Evolutionary conservation across 257 asterid species (phyloP).

Genomic region (Forsythia viridissima): DNA sequence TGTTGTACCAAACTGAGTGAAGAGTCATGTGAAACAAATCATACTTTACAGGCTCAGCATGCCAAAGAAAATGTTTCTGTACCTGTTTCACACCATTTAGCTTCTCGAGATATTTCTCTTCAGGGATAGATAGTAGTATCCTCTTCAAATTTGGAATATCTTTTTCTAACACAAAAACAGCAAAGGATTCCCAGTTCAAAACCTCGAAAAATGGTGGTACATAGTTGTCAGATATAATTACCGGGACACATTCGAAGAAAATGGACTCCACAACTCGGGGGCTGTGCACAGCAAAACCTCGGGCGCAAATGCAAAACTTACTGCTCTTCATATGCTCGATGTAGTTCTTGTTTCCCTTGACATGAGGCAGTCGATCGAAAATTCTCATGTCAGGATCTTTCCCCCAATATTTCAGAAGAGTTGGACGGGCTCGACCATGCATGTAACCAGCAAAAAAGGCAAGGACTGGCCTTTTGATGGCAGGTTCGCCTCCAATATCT

Average conservation of each 20-base stretch:
- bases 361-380: slow-evolving; percentile 29
- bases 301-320: slow-evolving; percentile 48
- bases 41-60: slow-evolving; percentile 39
- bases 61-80: slow-evolving; percentile 48
- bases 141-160: slow-evolving; percentile 49
- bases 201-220: slow-evolving; percentile 49
- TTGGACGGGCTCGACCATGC: slow-evolving; percentile 46
- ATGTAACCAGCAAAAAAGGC: slow-evolving; percentile 55
- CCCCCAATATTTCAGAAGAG: slow-evolving; percentile 43
- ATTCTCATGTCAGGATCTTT: slow-evolving; percentile 46
- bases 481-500: slow-evolving; percentile 34
- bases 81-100: slow-evolving; percentile 38
- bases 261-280: slow-evolving; percentile 53
- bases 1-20: slow-evolving; percentile 50
- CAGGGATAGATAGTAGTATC: slow-evolving; percentile 36
- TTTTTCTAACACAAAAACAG: slow-evolving; percentile 39
- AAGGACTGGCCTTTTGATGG: slow-evolving; percentile 24
- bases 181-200: slow-evolving; percentile 47
- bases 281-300: slow-evolving; percentile 44
- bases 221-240: slow-evolving; percentile 44
- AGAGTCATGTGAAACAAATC: slow-evolving; percentile 53
- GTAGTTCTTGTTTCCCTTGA: slow-evolving; percentile 34
- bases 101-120: slow-evolving; percentile 38
- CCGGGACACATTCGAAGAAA: slow-evolving; percentile 40
- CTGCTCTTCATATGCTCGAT: slow-evolving; percentile 43